Evolutionary conservation across 2,329 filamentous ascomycete species (phyloP), one percentile per base, ranked within the genome.

Genomic region (Alternaria sp.): DNA sequence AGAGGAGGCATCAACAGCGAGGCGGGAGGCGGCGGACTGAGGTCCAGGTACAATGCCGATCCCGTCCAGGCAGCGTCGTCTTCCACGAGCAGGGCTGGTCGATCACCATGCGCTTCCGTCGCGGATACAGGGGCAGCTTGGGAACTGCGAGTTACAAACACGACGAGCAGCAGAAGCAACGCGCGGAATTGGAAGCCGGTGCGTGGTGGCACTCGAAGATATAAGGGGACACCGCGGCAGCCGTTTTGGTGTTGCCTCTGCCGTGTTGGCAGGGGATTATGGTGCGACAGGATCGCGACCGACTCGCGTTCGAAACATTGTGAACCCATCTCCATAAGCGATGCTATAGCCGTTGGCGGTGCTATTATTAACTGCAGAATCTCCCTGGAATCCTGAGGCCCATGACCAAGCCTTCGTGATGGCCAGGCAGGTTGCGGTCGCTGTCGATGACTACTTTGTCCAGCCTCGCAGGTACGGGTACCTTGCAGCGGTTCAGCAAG

Each of bases 1-100:
- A 70, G 57, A 39, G 74, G 73, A 74, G 72, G 73, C 72, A 77
- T 75, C 48, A 76, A 73, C 52, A 61, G 62, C 55, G 68, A 68
- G 41, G 63, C 52, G 39, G 56, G 51, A 28, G 73, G 75, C 23
- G 72, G 69, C 54, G 71, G 67, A 17, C 71, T 66, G 33, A 65
- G 68, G 57, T 77, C 73, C 54, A 76, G 49, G 57, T 70, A 65
- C 9, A 74, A 58, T 49, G 69, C 65, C 58, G 71, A 67, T 65
- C 69, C 69, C 60, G 64, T 68, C 73, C 72, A 73, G 54, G 62
- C 58, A 56, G 70, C 64, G 62, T 70, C 60, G 60, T 69, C 63
- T 59, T 66, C 60, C 50, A 66, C 56, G 53, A 63, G 56, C 54
- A 70, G 60, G 48, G 68, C 65, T 62, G 66, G 68, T 63, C 69